Evolutionary conservation across 2,329 filamentous ascomycete genomes (phyloP), one percentile per base, ranked within the genome.

Genomic region (Fusarium chlamydosporum): DNA sequence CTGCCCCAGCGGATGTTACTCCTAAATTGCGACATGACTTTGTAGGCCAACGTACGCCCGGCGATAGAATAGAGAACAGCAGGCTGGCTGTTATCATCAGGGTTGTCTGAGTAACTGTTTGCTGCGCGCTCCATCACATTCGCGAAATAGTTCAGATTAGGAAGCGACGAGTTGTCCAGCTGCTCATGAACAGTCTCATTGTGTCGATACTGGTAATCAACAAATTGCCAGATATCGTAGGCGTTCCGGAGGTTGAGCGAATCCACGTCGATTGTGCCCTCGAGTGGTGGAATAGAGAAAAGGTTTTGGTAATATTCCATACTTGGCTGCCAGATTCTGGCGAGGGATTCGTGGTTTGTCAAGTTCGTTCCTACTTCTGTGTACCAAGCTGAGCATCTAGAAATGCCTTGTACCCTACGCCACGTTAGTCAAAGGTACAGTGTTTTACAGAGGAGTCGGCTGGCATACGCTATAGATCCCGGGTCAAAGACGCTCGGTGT

Each of bases 121-220:
- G 80, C 76, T 53, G 78, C 74, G 75, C 85, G 91, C 79, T 96
- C 89, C 75, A 94, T 88, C 18, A 79, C 79, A 66, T 89, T 85
- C 51, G 94, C 93, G 23, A 94, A 85, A 6, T 80, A 82, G 59
- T 83, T 82, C 35, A 95, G 84, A 35, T 73, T 67, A n/a, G 82
- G 84, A 26, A 80, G 63, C 0, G 74, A 77, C 2, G 71, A 72
- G 35, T 76, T 69, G 9, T 70, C 51, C 4, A 92, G 74, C 3
- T 71, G 71, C 1, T 74, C 66, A 27, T 75, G 74, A 9, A 84
- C 77, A 2, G 82, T 82, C 35, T 77, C 72, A 62, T 88, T 85
- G 76, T 89, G 85, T 11, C 76, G 79, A 70, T 83, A 84, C 68
- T 83, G 77, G 72, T 86, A 89, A n/a, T 78, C 76, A 18, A 87